Evolutionary conservation across 2,329 filamentous ascomycete species (phyloP).

Genomic region (Septoria petroselini): DNA sequence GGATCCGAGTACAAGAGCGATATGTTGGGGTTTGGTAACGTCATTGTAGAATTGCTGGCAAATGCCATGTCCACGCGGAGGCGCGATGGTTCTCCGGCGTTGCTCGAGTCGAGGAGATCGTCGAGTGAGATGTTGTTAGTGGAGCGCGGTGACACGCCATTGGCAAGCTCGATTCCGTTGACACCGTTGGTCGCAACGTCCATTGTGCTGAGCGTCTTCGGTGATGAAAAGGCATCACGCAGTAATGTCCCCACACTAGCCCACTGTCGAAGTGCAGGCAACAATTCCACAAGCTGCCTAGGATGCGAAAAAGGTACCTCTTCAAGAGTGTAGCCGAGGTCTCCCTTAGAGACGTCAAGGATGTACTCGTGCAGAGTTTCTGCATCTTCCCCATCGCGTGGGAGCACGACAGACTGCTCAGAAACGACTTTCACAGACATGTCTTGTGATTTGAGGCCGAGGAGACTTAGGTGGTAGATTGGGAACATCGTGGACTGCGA

Average conservation of each 20-base stretch:
- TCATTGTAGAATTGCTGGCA: slow-evolving; percentile 20
- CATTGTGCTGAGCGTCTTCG: neutral
- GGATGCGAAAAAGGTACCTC: slow-evolving; percentile 76
- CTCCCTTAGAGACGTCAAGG: slow-evolving; percentile 68
- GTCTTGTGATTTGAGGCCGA: slow-evolving; percentile 20
- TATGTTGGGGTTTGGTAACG: slow-evolving; percentile 34
- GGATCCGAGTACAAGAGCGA: slow-evolving; percentile 41
- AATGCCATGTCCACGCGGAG: slow-evolving; percentile 36
- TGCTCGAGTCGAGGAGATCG: slow-evolving; percentile 5
- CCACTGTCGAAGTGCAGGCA: slow-evolving; percentile 74
- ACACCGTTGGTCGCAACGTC: neutral
- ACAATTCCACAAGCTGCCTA: slow-evolving; percentile 67
- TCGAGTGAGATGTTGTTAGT: neutral
- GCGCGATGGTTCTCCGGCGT: neutral
- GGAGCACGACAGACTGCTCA: slow-evolving; percentile 11
- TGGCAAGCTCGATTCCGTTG: neutral
- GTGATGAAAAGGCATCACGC: slow-evolving; percentile 34
- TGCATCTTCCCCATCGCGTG: slow-evolving; percentile 19
- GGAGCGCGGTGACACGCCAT: neutral
- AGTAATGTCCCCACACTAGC: slow-evolving; percentile 66
- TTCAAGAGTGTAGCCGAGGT: slow-evolving; percentile 65
- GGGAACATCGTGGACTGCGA: slow-evolving; percentile 37
- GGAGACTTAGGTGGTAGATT: slow-evolving; percentile 26
- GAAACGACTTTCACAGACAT: neutral
- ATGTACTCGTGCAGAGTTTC: slow-evolving; percentile 52